Conservation (phyloP, 305 asterid species). For the Fraxinus nigra region DNA sequence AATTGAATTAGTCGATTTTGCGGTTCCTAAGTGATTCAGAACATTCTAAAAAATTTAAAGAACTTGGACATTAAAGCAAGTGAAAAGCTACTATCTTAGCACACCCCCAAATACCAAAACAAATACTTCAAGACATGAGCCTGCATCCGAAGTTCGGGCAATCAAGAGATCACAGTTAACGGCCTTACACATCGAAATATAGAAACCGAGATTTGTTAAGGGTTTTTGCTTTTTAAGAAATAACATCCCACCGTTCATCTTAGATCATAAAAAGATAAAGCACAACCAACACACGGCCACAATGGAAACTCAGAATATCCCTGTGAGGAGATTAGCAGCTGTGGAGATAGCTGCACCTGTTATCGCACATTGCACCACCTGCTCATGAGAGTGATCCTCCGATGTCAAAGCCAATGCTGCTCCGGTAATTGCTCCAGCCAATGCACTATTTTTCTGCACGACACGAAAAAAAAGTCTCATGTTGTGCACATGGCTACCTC, state of each 20-base stretch:
- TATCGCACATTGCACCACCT: slow-evolving; percentile 68
- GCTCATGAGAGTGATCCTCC: slow-evolving; percentile 72
- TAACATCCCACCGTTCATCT: background rate
- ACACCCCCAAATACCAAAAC: background rate
- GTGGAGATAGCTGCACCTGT: slow-evolving; percentile 85
- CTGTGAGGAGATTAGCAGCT: slow-evolving; percentile 79
- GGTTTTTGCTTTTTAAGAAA: background rate
- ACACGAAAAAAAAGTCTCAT: background rate
- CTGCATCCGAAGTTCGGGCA: background rate
- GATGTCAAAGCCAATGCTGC: slow-evolving; percentile 72
- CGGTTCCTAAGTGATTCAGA: too few relatives aligned
- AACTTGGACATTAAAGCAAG: too few relatives aligned
- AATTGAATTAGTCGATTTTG: too few relatives aligned
- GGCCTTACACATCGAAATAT: background rate
- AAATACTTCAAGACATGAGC: background rate
- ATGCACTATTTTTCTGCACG: slow-evolving; percentile 68
- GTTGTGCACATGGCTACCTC: background rate
- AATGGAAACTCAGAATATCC: slow-evolving; percentile 44
- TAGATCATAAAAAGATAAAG: background rate
- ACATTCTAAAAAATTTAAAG: too few relatives aligned
- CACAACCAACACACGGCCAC: background rate
- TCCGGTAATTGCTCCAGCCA: slow-evolving; percentile 85
- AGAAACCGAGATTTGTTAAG: background rate
- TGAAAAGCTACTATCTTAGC: background rate
- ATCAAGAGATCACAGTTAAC: background rate